These are phyloP conservation scores for Leptographium procerum DNA, from an alignment of 2,329 filamentous ascomycete species.

Conservation along the genomic window DNA sequence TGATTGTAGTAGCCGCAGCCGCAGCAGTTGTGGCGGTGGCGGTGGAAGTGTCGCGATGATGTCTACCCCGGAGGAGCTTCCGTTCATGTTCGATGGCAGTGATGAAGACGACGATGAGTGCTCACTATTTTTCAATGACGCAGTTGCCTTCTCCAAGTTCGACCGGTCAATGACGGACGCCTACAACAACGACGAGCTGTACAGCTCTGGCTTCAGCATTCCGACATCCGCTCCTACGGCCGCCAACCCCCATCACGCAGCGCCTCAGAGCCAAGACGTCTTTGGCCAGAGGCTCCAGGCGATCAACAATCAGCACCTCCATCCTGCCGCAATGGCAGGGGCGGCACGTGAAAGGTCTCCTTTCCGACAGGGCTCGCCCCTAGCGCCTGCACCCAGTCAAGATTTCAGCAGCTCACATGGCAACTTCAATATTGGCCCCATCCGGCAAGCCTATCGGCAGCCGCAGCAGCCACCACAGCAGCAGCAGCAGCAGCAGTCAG, in stretches of 20 bases:
- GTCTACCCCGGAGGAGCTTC: conserved; percentile 3
- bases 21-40: conserved; percentile 1
- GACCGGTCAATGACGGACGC: conserved; percentile 79
- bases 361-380: conserved; percentile 61
- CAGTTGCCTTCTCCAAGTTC: conserved; percentile 59
- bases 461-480: conserved; percentile 3
- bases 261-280: conserved; percentile 45
- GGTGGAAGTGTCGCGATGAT: neutral
- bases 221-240: conserved; percentile 42
- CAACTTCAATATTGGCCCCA: conserved; percentile 32
- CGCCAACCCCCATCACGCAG: conserved; percentile 26
- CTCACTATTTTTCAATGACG: conserved; percentile 50
- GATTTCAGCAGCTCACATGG: conserved; percentile 26
- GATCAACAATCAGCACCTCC: conserved; percentile 62
- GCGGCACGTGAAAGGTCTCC: conserved; percentile 62
- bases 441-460: conserved; percentile 44
- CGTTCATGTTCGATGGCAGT: conserved; percentile 14
- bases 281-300: conserved; percentile 69
- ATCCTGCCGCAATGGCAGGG: conserved; percentile 33
- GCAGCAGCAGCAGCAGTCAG: conserved; percentile 48
- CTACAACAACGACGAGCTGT: conserved; percentile 71
- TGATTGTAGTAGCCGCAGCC: neutral
- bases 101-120: conserved; percentile 35
- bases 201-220: conserved; percentile 56
- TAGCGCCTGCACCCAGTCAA: conserved; percentile 34